Conservation (phyloP, 2,329 filamentous ascomycete species). For the Elsinoe necatrix region DNA sequence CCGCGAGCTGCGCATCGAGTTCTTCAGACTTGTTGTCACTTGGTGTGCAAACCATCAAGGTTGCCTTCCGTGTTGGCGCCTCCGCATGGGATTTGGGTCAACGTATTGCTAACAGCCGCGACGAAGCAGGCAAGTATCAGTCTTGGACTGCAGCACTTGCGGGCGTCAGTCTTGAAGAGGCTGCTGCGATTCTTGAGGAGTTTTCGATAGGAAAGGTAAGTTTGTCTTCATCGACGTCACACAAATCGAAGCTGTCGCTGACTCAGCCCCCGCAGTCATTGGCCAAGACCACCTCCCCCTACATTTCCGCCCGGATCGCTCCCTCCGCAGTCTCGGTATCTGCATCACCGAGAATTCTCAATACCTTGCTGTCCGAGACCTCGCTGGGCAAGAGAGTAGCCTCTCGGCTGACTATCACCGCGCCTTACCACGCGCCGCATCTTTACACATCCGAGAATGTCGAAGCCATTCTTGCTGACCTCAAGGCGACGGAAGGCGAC, state of each 20-base stretch:
- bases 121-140: conserved; percentile 8
- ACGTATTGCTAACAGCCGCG: neutral
- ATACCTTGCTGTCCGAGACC: conserved; percentile 4
- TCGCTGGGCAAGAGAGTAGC: neutral
- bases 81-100: conserved; percentile 16
- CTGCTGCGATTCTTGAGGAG: neutral
- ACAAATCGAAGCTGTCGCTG: neutral
- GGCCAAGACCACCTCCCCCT: conserved; percentile 12
- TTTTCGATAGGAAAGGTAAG: conserved; percentile 12
- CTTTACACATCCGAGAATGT: conserved; percentile 15
- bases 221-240: neutral
- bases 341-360: conserved; percentile 13
- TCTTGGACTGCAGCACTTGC: conserved; percentile 14
- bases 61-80: conserved; percentile 42
- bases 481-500: conserved; percentile 1
- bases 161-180: conserved; percentile 7
- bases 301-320: conserved; percentile 16
- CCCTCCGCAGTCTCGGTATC: conserved; percentile 11
- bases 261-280: conserved; percentile 14
- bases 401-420: neutral
- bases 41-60: conserved; percentile 28
- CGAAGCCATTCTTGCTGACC: conserved; percentile 13
- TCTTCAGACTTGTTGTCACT: conserved; percentile 18
- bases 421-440: conserved; percentile 15
- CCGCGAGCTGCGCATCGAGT: conserved; percentile 19